Evolutionary conservation across 75 land plant genomes (phyloP).

Genomic region (Chamaecyparis obtusa): DNA sequence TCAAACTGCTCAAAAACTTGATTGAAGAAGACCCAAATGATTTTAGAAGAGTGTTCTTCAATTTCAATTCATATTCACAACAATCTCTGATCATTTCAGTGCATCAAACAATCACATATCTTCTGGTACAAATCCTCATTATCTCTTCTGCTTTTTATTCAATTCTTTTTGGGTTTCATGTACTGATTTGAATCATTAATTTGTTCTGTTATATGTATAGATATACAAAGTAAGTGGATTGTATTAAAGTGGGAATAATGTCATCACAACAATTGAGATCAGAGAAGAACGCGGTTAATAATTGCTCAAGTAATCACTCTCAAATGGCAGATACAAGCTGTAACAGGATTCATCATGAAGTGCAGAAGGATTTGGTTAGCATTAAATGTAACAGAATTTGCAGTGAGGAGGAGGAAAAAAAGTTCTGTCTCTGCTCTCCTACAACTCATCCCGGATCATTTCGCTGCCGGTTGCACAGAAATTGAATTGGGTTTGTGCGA

Average conservation of each 20-base stretch:
- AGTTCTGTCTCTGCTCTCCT: constrained; percentile 25
- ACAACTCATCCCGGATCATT: constrained; percentile 32
- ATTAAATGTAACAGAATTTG: constrained; percentile 1
- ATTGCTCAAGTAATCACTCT: too few relatives aligned
- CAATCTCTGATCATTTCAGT: not conserved
- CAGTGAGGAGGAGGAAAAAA: not conserved
- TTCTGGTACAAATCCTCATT: not conserved
- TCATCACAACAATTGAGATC: not conserved
- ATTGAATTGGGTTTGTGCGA: not conserved
- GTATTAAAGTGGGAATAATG: not conserved
- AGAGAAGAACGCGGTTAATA: not conserved
- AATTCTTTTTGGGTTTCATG: not conserved
- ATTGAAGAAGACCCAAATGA: not conserved
- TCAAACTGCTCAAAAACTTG: not conserved
- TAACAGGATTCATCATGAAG: not conserved
- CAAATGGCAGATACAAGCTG: not conserved
- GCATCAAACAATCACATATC: not conserved
- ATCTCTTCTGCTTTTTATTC: not conserved
- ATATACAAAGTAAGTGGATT: not conserved
- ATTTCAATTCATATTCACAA: not conserved
- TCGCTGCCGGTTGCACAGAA: constrained; percentile 31
- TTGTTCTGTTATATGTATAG: not conserved
- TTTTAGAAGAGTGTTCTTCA: not conserved
- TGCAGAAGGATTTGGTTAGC: not conserved
- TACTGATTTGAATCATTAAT: not conserved